Percentiles rank a stretch among this genome's conserved stretches.
phyloP scores from a whole-genome alignment of 1,139 yeast species.

The Suhomyces coccinellae region DNA sequence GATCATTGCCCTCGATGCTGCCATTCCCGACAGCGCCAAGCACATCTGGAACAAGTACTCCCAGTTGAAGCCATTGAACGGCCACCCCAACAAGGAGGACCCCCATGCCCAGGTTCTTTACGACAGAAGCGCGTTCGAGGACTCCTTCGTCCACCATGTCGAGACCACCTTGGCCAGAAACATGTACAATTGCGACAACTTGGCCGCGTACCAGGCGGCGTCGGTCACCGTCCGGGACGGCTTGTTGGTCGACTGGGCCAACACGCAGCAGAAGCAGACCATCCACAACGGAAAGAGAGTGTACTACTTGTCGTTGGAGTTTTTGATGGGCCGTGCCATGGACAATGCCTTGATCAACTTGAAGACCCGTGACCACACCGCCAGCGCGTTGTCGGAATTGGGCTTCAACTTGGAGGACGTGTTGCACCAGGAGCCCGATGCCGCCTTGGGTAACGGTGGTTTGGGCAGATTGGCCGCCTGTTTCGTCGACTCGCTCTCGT shows the following conservation, averaged over 20 bases:
- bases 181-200: constrained; percentile 84
- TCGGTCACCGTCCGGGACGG: constrained; percentile 78
- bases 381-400: constrained; percentile 62
- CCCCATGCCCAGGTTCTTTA: constrained; percentile 33
- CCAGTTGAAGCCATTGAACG: constrained; percentile 35
- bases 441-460: constrained; percentile 95
- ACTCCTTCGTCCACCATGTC: constrained; percentile 76
- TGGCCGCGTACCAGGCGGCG: constrained; percentile 92
- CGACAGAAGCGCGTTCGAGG: constrained; percentile 53
- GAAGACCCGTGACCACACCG: constrained; percentile 51
- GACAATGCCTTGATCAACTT: constrained; percentile 91
- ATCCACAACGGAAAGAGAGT: constrained; percentile 82
- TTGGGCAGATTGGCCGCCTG: constrained; percentile 94
- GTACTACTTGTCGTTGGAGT: constrained; percentile 84
- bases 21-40: constrained; percentile 77
- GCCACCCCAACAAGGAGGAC: constrained; percentile 26
- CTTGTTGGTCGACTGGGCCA: constrained; percentile 84
- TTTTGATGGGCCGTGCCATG: constrained; percentile 92
- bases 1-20: constrained; percentile 76
- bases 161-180: constrained; percentile 89
- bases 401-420: constrained; percentile 90
- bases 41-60: constrained; percentile 71
- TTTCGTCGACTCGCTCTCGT: constrained; percentile 84
- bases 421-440: constrained; percentile 85
- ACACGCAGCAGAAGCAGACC: constrained; percentile 89